A percentile compares a stretch with the other conserved stretches of the same genome.
Evolutionary conservation across 768 basidiomycete species (phyloP).

Genomic region (Chalciporus chontae): DNA sequence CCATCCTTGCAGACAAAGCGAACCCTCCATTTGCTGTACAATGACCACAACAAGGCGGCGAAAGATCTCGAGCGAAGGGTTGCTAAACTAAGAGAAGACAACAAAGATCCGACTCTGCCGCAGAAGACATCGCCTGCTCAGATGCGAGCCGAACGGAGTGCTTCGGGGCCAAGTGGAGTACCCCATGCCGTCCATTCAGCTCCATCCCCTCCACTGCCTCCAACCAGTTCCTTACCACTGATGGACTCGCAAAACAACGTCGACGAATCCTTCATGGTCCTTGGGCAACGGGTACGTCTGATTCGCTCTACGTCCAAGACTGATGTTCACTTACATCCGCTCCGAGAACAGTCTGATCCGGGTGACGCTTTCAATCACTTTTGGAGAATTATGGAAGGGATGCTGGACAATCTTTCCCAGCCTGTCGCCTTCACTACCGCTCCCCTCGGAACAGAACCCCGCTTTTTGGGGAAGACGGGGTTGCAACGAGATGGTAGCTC

Average conservation of each 20-base stretch:
- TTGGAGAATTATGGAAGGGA: slow-evolving; percentile 84
- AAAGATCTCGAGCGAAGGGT: slow-evolving; percentile 73
- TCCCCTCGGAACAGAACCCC: slow-evolving; percentile 52
- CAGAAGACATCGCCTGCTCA: slow-evolving; percentile 45
- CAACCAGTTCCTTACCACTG: slow-evolving; percentile 32
- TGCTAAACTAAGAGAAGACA: slow-evolving; percentile 67
- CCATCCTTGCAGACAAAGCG: slow-evolving; percentile 58
- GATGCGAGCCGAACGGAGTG: slow-evolving; percentile 20
- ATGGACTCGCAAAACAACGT: slow-evolving; percentile 60
- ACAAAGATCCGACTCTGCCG: slow-evolving; percentile 71
- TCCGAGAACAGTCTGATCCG: slow-evolving; percentile 59
- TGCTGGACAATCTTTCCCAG: slow-evolving; percentile 83
- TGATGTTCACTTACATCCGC: background rate
- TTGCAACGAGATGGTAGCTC: slow-evolving; percentile 48
- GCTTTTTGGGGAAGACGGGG: slow-evolving; percentile 20
- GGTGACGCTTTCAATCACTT: slow-evolving; percentile 87
- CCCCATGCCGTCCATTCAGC: slow-evolving; percentile 28
- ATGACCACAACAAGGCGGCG: slow-evolving; percentile 66
- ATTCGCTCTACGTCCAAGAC: slow-evolving; percentile 3
- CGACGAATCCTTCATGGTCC: slow-evolving; percentile 87
- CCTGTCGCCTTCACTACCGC: slow-evolving; percentile 77
- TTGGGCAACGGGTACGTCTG: slow-evolving; percentile 65
- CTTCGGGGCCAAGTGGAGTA: slow-evolving; percentile 15
- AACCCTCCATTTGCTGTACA: slow-evolving; percentile 70
- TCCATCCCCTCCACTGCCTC: slow-evolving; percentile 46